Evolutionary conservation across 495 filamentous ascomycete species (phyloP).

Genomic region (Daldinia bambusicola): DNA sequence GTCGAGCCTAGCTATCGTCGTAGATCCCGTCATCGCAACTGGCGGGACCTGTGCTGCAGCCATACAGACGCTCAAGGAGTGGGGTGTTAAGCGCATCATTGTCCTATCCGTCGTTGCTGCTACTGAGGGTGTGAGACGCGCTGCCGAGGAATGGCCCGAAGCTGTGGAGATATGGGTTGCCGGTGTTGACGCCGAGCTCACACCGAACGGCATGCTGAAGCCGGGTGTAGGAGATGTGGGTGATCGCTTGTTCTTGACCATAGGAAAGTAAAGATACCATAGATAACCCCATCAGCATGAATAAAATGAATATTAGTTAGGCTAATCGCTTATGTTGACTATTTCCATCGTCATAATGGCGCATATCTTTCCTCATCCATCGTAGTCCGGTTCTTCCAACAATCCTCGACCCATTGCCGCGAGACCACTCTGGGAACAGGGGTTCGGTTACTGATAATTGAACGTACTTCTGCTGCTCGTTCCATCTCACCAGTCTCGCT

Average conservation of each 20-base stretch:
- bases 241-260: constrained; percentile 89
- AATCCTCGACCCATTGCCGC: constrained; percentile 77
- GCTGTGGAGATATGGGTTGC: constrained; percentile 85
- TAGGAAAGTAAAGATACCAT: constrained; percentile 75
- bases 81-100: constrained; percentile 85
- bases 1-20: constrained; percentile 77
- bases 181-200: constrained; percentile 76
- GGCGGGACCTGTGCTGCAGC: constrained; percentile 90
- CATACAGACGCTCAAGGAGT: constrained; percentile 87
- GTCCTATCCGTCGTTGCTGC: constrained; percentile 82
- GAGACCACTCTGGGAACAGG: constrained; percentile 77
- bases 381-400: constrained; percentile 80
- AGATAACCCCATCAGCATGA: constrained; percentile 6
- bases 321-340: constrained; percentile 6
- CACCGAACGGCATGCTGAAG: constrained; percentile 86
- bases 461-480: constrained; percentile 56
- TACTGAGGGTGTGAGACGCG: constrained; percentile 69
- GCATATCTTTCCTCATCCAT: constrained; percentile 80
- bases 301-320: constrained; percentile 13
- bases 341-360: constrained; percentile 38
- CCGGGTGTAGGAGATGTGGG: constrained; percentile 93
- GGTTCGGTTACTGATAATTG: constrained; percentile 53
- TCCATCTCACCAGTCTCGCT: constrained; percentile 48
- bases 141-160: constrained; percentile 77
- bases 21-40: constrained; percentile 94